phyloP scores from a whole-genome alignment of 23 red algal species.

The Gracilaria caudata region DNA sequence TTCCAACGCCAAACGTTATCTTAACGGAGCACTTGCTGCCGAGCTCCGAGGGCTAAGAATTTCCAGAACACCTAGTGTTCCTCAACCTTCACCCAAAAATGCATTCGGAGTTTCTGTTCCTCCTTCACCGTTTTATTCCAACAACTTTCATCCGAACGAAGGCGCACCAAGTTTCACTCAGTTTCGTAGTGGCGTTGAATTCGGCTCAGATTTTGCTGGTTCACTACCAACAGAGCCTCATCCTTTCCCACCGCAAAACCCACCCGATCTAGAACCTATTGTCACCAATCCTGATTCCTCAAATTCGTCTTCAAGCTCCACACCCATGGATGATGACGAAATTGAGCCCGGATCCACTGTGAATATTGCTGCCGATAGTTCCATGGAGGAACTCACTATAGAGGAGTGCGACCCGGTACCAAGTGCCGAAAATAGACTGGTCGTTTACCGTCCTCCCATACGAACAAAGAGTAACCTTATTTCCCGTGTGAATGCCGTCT shows the following conservation, averaged over 20 bases:
- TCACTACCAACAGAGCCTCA: conserved; percentile 11
- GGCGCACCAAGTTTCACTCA: neutral
- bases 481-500: conserved; percentile 17
- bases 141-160: conserved; percentile 4
- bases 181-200: conserved; percentile 19
- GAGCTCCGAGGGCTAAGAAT: conserved; percentile 41
- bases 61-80: neutral
- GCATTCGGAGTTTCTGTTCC: conserved; percentile 44
- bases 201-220: conserved; percentile 46
- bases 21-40: conserved; percentile 55
- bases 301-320: conserved; percentile 25
- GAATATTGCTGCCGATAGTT: neutral
- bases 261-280: neutral
- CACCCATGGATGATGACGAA: conserved; percentile 20
- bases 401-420: conserved; percentile 9
- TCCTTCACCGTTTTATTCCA: conserved; percentile 35
- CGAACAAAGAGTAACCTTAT: neutral
- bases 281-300: conserved; percentile 20
- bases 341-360: neutral
- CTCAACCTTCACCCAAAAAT: conserved; percentile 11
- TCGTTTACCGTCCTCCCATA: conserved; percentile 58
- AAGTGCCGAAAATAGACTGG: conserved; percentile 41
- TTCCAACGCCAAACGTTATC: conserved; percentile 32
- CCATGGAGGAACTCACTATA: conserved; percentile 22
- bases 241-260: neutral